Evolutionary conservation across 1,284 basidiomycete species (phyloP), one percentile per base, ranked within the genome.

Genomic region (Vanrija humicola): DNA sequence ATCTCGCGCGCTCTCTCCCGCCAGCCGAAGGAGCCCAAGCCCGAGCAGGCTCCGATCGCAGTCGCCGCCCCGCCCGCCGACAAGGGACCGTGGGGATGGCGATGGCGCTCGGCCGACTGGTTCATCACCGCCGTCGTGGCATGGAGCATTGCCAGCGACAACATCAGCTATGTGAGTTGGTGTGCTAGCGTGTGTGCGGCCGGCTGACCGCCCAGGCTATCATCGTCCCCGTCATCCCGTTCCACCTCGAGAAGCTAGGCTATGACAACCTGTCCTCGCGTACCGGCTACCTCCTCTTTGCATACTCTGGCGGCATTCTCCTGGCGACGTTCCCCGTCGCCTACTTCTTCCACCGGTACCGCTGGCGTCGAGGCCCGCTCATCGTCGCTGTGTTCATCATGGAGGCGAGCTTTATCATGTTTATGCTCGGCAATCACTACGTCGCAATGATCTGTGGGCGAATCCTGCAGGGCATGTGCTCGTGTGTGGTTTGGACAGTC

Each of bases 391-490:
- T 68, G 15, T n/a, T 65, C 16, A 55, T 62, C 3, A 53, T 69
- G 3, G 56, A 62, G 50, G 61, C 46, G 10, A 54, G 56, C 81
- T 84, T 8, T 82, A 85, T 89, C 18, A 79, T 90, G 77, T 80
- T 90, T 43, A 89, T 89, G 87, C 83, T 88, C 58, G 85, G 86
- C 0, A 83, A 82, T 2, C 80, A 78, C 21, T 90, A 84, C 64
- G 78, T 82, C 72, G 76, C 87, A 7, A 88, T 90, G 86, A 82
- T 82, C 10, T 43, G 88, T 25, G 85, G 87, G 18, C 82, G 88
- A 26, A 73, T 84, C 15, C 54, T 88, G 7, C 88, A 89, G 73
- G 88, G 88, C 0, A 75, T 86, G 16, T 83, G 84, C 34, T 86
- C 85, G 2, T 84, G 86, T 0, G 81, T 88, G 62, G 81, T 90